Evolutionary conservation across 2,329 filamentous ascomycete genomes (phyloP), one percentile per base, ranked within the genome.

Genomic region (Pyricularia pennisetigena): DNA sequence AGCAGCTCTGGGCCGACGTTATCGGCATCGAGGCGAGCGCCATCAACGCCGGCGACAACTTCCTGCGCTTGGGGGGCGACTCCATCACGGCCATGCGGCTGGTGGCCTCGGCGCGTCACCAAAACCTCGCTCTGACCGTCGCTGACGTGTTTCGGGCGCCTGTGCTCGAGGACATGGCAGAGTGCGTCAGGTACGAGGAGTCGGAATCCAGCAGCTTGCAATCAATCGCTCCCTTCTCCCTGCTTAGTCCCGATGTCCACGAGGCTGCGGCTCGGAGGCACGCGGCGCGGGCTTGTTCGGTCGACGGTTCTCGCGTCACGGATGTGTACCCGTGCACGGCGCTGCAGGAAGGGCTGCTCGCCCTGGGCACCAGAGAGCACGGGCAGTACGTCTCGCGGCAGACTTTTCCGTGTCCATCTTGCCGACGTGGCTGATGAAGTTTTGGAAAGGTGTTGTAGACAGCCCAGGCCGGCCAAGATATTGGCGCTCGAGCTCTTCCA

Each of bases 301-400:
- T 74, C 7, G 70, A 74, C 1, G 65, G 72, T 4, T 75, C 74
- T 0, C 65, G 54, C 0, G 74, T 85, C 4, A 81, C 85, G 64
- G 84, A 87, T 69, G 74, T 84, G 0, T 87, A 85, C 67, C 84
- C 84, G 1, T 85, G 83, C 74, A 83, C 83, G 0, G 80, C 83
- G 0, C 76, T 85, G 0, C 85, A 87, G 69, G 83, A 85, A 72
- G 83, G 81, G 1, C 78, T 87, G 1, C 81, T 87, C 76, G 82
- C 83, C 0, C 73, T 86, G 9, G 83, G 84, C 2, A 78, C 79
- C 68, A 84, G 83, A 72, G 77, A 82, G 28, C 78, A 79, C 35
- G 83, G 83, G 59, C 81, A 82, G 0, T 87, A 86, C 62, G 79
- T 86, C 2, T 82, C 82, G 2, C 82, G 82, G 70, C 9, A 35